Conservation (phyloP, 805 yeast genomes). For the Ogataea allantospora region DNA sequence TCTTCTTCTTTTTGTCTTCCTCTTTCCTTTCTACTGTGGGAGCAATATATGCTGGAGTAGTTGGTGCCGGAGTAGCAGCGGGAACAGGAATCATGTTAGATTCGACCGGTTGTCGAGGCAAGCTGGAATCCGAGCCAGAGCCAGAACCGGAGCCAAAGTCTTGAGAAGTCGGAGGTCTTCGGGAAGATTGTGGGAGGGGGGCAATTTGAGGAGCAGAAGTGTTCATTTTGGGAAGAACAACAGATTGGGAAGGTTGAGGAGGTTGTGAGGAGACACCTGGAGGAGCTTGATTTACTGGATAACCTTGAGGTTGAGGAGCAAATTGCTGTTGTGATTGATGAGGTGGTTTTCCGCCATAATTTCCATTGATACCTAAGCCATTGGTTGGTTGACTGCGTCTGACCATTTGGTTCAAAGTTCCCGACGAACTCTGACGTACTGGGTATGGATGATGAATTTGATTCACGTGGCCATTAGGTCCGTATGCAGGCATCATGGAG, state of each 20-base stretch:
- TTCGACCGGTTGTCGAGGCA: conserved; percentile 9
- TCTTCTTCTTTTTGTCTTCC: conserved; percentile 44
- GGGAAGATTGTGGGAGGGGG: background rate
- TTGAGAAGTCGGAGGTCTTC: background rate
- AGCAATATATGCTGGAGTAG: conserved; percentile 56
- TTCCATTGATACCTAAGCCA: conserved; percentile 22
- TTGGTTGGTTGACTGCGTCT: conserved; percentile 23
- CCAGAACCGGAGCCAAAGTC: conserved; percentile 1
- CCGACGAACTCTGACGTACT: conserved; percentile 23
- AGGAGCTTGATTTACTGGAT: background rate
- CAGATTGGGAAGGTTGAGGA: conserved; percentile 3
- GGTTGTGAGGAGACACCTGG: conserved; percentile 11
- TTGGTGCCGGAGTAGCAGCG: conserved; percentile 34
- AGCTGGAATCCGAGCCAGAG: conserved; percentile 13
- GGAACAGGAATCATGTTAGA: conserved; percentile 25
- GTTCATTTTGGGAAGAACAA: background rate
- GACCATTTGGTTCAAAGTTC: conserved; percentile 16
- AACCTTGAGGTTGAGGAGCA: conserved; percentile 5
- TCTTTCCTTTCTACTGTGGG: conserved; percentile 22
- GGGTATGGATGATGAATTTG: conserved; percentile 14
- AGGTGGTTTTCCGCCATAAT: conserved; percentile 13
- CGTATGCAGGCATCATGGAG: conserved; percentile 30
- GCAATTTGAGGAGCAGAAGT: background rate
- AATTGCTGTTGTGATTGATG: conserved; percentile 4
- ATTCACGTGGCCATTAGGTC: background rate